These are phyloP conservation scores for Penicillium cosmopolitanum DNA, from an alignment of 495 filamentous ascomycete species.

Conservation along the genomic window DNA sequence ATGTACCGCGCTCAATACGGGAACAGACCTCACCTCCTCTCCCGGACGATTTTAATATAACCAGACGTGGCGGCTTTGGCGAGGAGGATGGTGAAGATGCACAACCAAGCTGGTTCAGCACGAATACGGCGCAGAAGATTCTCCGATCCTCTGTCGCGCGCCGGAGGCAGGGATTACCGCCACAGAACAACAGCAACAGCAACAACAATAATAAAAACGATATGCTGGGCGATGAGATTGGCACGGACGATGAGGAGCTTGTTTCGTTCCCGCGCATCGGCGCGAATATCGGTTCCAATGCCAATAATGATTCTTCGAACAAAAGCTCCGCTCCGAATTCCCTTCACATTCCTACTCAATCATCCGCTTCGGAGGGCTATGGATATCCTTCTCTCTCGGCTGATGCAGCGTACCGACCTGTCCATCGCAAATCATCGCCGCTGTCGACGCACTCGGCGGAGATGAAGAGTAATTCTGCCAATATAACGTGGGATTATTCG, in stretches of 20 bases:
- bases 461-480: conserved; percentile 38
- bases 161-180: conserved; percentile 38
- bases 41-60: conserved; percentile 20
- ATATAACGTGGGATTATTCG: conserved; percentile 74
- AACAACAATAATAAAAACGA: conserved; percentile 35
- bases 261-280: conserved; percentile 57
- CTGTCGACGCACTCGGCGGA: conserved; percentile 51
- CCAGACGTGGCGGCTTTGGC: conserved; percentile 26
- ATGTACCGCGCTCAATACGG: conserved; percentile 18
- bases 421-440: conserved; percentile 62
- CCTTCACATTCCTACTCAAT: conserved; percentile 46
- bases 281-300: conserved; percentile 17
- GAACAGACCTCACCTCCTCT: conserved; percentile 20
- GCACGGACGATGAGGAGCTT: conserved; percentile 80
- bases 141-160: conserved; percentile 27
- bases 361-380: conserved; percentile 71
- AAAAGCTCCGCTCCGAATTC: conserved; percentile 19
- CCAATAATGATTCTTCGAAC: conserved; percentile 31
- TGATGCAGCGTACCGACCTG: conserved; percentile 38
- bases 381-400: conserved; percentile 52
- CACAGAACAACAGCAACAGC: conserved; percentile 24
- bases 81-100: conserved; percentile 18
- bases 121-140: conserved; percentile 28
- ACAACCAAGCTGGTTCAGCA: conserved; percentile 32
- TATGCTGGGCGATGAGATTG: conserved; percentile 65